A percentile compares a stretch with the other conserved stretches of the same genome.
These are phyloP conservation scores for Xylaria venustula DNA, from an alignment of 495 filamentous ascomycete species.

Conservation along the genomic window DNA sequence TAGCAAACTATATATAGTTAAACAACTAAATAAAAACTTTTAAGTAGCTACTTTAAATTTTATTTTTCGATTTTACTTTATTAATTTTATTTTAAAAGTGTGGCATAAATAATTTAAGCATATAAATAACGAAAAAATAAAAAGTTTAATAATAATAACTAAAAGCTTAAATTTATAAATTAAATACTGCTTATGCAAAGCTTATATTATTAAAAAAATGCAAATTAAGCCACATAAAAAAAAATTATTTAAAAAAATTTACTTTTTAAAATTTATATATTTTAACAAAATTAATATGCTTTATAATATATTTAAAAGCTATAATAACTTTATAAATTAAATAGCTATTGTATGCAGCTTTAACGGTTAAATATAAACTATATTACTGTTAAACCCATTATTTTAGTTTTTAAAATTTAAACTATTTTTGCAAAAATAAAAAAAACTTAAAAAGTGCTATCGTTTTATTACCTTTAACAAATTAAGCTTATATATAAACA, in stretches of 20 bases:
- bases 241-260: not conserved
- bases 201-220: not conserved
- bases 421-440: not conserved
- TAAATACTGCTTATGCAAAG: not conserved
- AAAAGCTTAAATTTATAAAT: not conserved
- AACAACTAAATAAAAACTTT: not conserved
- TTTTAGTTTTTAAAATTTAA: constrained; percentile 6
- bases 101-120: constrained; percentile 3
- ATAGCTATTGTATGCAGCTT: not conserved
- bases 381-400: not conserved
- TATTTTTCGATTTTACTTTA: not conserved
- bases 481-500: not conserved
- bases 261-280: not conserved
- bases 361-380: not conserved
- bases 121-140: constrained; percentile 5
- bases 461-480: not conserved
- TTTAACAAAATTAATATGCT: not conserved
- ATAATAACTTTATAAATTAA: not conserved
- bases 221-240: not conserved
- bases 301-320: not conserved
- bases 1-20: not conserved
- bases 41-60: not conserved
- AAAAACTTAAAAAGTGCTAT: not conserved
- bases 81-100: not conserved
- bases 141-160: constrained; percentile 2